Evolutionary conservation across 2,329 filamentous ascomycete species (phyloP).

Genomic region (Stenocarpella maydis): DNA sequence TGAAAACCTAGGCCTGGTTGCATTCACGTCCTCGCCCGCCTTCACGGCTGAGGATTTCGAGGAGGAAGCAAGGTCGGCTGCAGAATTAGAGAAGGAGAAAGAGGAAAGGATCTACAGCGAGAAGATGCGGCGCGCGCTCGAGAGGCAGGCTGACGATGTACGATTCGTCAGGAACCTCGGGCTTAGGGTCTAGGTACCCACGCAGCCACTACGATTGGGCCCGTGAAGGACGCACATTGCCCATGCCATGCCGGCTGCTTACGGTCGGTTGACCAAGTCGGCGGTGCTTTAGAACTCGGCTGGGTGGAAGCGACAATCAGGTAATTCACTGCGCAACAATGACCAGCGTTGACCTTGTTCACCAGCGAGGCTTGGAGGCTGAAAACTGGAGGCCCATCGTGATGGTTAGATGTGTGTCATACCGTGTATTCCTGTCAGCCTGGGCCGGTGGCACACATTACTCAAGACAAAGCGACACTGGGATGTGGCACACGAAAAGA

Average conservation of each 20-base stretch:
- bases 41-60: conserved; percentile 62
- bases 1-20: conserved; percentile 78
- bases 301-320: neutral
- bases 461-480: conserved; percentile 18
- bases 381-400: conserved; percentile 2
- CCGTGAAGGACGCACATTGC: neutral
- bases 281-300: neutral
- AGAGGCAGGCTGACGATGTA: conserved; percentile 81
- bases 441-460: conserved; percentile 16
- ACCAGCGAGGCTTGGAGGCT: neutral
- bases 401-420: conserved; percentile 2
- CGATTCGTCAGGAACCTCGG: conserved; percentile 75
- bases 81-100: conserved; percentile 59
- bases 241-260: neutral
- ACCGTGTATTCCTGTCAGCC: neutral
- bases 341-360: conserved; percentile 24
- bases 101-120: conserved; percentile 70
- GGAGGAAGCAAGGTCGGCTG: conserved; percentile 51
- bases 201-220: neutral
- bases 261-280: neutral
- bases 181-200: conserved; percentile 46
- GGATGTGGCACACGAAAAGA: conserved; percentile 1
- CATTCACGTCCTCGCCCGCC: conserved; percentile 63
- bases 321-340: conserved; percentile 2
- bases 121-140: conserved; percentile 77